phyloP scores from a whole-genome alignment of 805 yeast genomes.

The Candida tammaniensis region DNA sequence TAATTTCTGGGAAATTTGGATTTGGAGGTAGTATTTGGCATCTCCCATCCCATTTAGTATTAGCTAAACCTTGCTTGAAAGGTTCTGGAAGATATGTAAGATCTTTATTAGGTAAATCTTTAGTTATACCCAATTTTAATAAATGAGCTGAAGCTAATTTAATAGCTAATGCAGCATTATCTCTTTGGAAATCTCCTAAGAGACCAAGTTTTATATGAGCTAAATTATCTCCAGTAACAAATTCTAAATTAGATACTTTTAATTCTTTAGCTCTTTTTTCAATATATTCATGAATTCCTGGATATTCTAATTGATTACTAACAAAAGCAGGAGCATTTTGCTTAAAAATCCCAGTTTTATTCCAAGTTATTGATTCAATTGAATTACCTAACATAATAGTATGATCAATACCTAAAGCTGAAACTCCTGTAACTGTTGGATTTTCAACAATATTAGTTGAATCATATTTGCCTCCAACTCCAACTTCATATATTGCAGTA shows the following conservation, averaged over 20 bases:
- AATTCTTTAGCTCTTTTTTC: slow-evolving; percentile 68
- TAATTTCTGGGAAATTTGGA: slow-evolving; percentile 39
- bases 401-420: slow-evolving; percentile 90
- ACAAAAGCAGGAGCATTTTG: slow-evolving; percentile 64
- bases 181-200: slow-evolving; percentile 78
- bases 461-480: slow-evolving; percentile 97
- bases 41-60: slow-evolving; percentile 91
- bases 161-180: slow-evolving; percentile 86
- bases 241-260: slow-evolving; percentile 39
- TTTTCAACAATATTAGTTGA: slow-evolving; percentile 83
- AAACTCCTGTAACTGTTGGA: slow-evolving; percentile 84
- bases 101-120: slow-evolving; percentile 19
- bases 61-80: slow-evolving; percentile 57
- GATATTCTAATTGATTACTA: slow-evolving; percentile 49
- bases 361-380: slow-evolving; percentile 89
- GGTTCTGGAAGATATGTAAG: slow-evolving; percentile 42
- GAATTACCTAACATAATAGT: slow-evolving; percentile 83
- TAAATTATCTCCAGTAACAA: slow-evolving; percentile 44
- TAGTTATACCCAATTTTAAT: slow-evolving; percentile 40
- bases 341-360: slow-evolving; percentile 92
- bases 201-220: slow-evolving; percentile 58
- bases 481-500: slow-evolving; percentile 94
- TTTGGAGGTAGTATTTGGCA: slow-evolving; percentile 64
- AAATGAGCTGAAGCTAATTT: slow-evolving; percentile 65
- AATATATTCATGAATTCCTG: slow-evolving; percentile 55